Base-by-base conservation (phyloP, 139 green algal genomes). In the Volvox africanus region DNA sequence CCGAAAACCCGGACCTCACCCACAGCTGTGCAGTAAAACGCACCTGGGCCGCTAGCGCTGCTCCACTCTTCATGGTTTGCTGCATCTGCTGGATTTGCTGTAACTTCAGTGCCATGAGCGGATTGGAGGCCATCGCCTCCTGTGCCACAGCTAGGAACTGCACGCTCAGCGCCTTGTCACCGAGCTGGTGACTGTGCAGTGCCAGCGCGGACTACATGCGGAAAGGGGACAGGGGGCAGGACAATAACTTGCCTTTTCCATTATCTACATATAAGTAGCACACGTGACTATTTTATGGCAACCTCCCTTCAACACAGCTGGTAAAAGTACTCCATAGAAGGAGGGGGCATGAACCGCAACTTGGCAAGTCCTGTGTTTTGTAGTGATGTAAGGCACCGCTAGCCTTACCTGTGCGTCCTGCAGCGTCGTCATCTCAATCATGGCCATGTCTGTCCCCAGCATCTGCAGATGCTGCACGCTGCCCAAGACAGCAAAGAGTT, bases 41-140 rank as follows among this genome's bases (percentile, higher is more conserved):
- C 61, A 86, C 87, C 87, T 91, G 87, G 17, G 75, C 76, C 61
- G 87, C 87, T 77, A 91, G 33, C 61, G 86, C 86, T 55, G 86
- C 86, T 12, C 86, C 86, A 55, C 86, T 90, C n/a, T 83, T 83
- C 86, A 90, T 91, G 55, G 87, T 91, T 22, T 68, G 32, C 76
- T 91, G 87, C 87, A 91, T 86, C 87, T 91, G 88, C 81, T 77
- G 81, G 71, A 93, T 93, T 81, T 93, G 91, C 87, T 93, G 91
- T 87, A 93, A 87, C 91, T 93, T 90, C 37, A 93, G 81, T 28
- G 87, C 87, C 61, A 93, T 86, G 55, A 81, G 50, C 20, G 91
- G 91, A 73, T 92, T 86, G 69, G 81, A 75, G 36, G 86, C 61
- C 71, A 91, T 76, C 6, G 87, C 81, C 80, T 87, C 91, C 67